Percentiles rank a stretch among this genome's conserved stretches.
These are phyloP conservation scores for Vachellia pachyceras DNA, from an alignment of 306 rosid species.

Conservation along the genomic window DNA sequence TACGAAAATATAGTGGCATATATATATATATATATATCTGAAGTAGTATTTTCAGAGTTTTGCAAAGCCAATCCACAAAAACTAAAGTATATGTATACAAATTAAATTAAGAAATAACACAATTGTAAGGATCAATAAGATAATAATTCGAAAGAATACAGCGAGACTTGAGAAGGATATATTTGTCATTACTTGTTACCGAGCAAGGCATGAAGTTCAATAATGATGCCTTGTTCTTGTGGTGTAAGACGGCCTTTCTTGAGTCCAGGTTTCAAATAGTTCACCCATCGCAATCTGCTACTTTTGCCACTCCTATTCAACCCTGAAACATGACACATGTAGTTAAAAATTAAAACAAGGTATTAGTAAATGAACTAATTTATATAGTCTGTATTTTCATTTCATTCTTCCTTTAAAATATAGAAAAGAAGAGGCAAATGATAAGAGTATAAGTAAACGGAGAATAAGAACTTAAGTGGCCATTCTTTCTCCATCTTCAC, in stretches of 20 bases:
- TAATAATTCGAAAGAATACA: too few species aligned
- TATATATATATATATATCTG: too few species aligned
- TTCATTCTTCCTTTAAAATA: not conserved
- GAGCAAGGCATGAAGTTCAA: slow-evolving; percentile 68
- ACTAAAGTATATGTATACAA: too few species aligned
- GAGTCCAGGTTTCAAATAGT: slow-evolving; percentile 77
- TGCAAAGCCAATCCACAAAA: too few species aligned
- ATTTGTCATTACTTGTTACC: slow-evolving; percentile 84
- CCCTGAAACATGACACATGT: slow-evolving; percentile 38
- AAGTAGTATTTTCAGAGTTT: too few species aligned
- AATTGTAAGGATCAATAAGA: not conserved
- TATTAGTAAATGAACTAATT: not conserved
- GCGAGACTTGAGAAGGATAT: not conserved
- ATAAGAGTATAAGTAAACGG: not conserved
- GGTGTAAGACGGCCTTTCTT: slow-evolving; percentile 70
- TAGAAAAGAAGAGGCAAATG: not conserved
- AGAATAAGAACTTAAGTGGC: not conserved
- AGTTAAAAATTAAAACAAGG: too few species aligned
- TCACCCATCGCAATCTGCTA: slow-evolving; percentile 84
- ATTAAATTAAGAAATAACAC: not conserved
- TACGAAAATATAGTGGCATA: not conserved
- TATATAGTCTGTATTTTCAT: too few species aligned
- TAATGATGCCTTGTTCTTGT: slow-evolving; percentile 65
- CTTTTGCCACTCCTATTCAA: slow-evolving; percentile 81
- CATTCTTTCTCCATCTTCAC: not conserved